Conservation (phyloP, 139 green algal genomes). For the Pseudopediastrum boryanum region DNA sequence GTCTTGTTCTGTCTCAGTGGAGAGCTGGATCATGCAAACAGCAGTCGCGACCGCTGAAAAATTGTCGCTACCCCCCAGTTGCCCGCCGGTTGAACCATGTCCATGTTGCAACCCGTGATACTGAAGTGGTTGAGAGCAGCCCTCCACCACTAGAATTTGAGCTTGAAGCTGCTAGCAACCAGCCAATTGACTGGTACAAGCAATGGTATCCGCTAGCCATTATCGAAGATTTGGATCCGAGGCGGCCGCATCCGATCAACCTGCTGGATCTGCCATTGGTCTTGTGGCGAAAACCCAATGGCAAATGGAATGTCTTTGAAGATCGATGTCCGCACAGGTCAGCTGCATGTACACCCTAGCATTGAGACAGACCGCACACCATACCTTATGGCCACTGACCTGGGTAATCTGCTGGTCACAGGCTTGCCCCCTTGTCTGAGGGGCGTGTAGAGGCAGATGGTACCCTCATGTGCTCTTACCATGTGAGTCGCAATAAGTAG, state of each 20-base stretch:
- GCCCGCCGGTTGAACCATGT: too few species aligned
- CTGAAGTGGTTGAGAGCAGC: too few species aligned
- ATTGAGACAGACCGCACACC: not conserved
- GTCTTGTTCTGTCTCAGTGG: too few species aligned
- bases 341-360: not conserved
- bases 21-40: too few species aligned
- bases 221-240: slow-evolving; percentile 22
- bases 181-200: slow-evolving; percentile 32
- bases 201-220: slow-evolving; percentile 39
- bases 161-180: too few species aligned
- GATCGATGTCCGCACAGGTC: slow-evolving; percentile 56
- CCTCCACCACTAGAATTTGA: too few species aligned
- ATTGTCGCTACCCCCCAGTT: too few species aligned
- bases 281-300: slow-evolving; percentile 41
- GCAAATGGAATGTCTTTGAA: slow-evolving; percentile 37
- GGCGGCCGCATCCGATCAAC: slow-evolving; percentile 20
- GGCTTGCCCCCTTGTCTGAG: slow-evolving; percentile 46
- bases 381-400: not conserved
- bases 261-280: slow-evolving; percentile 46
- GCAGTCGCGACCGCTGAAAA: too few species aligned
- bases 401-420: not conserved
- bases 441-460: slow-evolving; percentile 45
- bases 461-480: slow-evolving; percentile 46
- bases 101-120: too few species aligned
- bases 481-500: slow-evolving; percentile 2